A percentile compares a stretch with the other conserved stretches of the same genome.
Conservation (phyloP, 75 land plant genomes). For the Sequoiadendron giganteum region DNA sequence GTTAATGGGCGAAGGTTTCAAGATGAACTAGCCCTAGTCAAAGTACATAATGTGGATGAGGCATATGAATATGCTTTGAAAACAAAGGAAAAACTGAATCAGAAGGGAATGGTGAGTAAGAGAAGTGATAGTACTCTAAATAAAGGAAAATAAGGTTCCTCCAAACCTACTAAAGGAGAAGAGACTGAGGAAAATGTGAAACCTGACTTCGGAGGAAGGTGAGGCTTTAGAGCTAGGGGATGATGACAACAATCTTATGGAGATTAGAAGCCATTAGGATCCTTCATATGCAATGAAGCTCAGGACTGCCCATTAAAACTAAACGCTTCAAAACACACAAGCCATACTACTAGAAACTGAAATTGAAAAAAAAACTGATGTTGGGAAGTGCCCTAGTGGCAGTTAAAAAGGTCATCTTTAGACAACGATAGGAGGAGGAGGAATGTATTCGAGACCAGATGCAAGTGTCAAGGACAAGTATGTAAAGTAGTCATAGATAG, state of each 20-base stretch:
- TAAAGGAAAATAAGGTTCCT: not conserved
- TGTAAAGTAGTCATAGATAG: not conserved
- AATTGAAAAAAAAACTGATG: not conserved
- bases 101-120: not conserved
- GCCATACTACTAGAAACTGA: not conserved
- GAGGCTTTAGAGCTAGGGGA: not conserved
- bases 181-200: not conserved
- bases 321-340: not conserved
- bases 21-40: not conserved
- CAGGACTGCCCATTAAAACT: not conserved
- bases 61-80: not conserved
- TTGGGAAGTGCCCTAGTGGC: not conserved
- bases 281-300: not conserved
- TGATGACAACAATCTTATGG: not conserved
- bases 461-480: not conserved
- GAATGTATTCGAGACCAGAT: not conserved
- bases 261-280: not conserved
- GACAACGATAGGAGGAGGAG: not conserved
- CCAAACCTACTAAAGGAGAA: not conserved
- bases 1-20: not conserved
- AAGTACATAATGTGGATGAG: not conserved
- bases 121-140: not conserved
- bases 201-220: not conserved
- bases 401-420: not conserved
- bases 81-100: not conserved